Evolutionary conservation across 108 stramenopile species (phyloP), one percentile per base, ranked within the genome.

Genomic region (Epithemia pelagica): DNA sequence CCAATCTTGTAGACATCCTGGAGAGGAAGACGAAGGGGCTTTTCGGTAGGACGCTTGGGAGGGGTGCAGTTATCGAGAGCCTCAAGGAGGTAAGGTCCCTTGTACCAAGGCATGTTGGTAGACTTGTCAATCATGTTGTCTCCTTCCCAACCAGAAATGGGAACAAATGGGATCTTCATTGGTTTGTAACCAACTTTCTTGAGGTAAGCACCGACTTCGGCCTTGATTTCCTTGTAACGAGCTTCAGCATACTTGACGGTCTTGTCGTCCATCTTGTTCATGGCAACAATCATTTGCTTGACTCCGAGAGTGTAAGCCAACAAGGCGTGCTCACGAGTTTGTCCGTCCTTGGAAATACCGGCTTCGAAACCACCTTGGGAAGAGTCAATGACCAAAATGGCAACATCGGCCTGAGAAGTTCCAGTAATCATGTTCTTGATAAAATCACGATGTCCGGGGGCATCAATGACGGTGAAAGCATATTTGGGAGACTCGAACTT

Each of bases 381-480:
- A 15, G 95, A 78, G 70, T 94, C 92, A 57, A 97, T 73, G 28
- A 85, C 78, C 33, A 98, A 82, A 19, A 98, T 30, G 32, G 94
- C 96, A 33, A 94, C 91, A 72, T 98, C 96, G 46, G 95, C 95
- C 81, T 95, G 96, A 66, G 91, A 93, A 52, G 93, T 93, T 28
- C 95, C 95, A 37, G 95, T 95, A 69, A 96, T 96, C 97, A 96
- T 96, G 77, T 96, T 97, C 84, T 89, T 84, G 70, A 93, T 88
- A 70, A 87, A 91, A 70, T 91, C 71, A 25, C 78, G 81, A 66
- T 96, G 92, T 18, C 95, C 97, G 18, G 97, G 96, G 59, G 95
- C 90, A 74, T 98, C 97, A 70, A 98, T 96, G 56, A 98, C 78
- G 46, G 96, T 96, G 75, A 81, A 96, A 62, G 74, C 54, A 80